These are phyloP conservation scores for Entomortierella parvispora DNA, from an alignment of 192 early-diverging fungal genomes.

Conservation along the genomic window DNA sequence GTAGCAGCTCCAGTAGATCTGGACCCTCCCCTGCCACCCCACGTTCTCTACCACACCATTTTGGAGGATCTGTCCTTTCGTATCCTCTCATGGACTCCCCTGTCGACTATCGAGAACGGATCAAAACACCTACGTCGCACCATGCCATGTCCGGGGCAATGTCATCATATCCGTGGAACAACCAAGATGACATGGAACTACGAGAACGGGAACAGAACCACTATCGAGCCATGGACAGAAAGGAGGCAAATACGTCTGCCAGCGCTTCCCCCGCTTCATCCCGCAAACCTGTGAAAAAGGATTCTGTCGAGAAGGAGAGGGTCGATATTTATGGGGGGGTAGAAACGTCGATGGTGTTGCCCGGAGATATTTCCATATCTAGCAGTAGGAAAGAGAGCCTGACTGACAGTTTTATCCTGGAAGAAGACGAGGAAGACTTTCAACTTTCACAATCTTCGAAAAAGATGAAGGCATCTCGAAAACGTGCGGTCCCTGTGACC, in stretches of 20 bases:
- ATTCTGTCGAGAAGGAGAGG: not conserved
- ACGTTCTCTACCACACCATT: conserved; percentile 9
- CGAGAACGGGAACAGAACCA: too few relatives aligned
- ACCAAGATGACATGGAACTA: conserved; percentile 18
- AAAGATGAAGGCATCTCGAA: conserved; percentile 10
- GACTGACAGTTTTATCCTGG: not conserved
- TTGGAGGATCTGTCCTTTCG: conserved; percentile 9
- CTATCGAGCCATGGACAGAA: too few relatives aligned
- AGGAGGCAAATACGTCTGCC: too few relatives aligned
- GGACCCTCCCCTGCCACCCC: conserved; percentile 34
- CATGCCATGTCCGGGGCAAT: too few relatives aligned
- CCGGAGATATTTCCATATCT: not conserved
- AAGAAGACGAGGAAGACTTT: conserved; percentile 3
- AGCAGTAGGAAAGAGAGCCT: conserved; percentile 28
- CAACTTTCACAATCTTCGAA: not conserved
- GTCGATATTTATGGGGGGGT: conserved; percentile 1
- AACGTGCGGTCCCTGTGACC: not conserved
- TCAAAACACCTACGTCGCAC: too few relatives aligned
- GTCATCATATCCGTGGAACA: too few relatives aligned
- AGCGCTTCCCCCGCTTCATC: not conserved
- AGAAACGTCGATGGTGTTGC: not conserved
- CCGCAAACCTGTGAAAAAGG: not conserved
- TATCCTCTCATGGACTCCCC: conserved; percentile 21
- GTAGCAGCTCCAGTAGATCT: not conserved
- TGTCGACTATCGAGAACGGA: conserved; percentile 15